Percentiles rank a stretch among this genome's conserved stretches.
Conservation (phyloP, 176 grass and related monocot genomes). For the Triticum timopheevii region DNA sequence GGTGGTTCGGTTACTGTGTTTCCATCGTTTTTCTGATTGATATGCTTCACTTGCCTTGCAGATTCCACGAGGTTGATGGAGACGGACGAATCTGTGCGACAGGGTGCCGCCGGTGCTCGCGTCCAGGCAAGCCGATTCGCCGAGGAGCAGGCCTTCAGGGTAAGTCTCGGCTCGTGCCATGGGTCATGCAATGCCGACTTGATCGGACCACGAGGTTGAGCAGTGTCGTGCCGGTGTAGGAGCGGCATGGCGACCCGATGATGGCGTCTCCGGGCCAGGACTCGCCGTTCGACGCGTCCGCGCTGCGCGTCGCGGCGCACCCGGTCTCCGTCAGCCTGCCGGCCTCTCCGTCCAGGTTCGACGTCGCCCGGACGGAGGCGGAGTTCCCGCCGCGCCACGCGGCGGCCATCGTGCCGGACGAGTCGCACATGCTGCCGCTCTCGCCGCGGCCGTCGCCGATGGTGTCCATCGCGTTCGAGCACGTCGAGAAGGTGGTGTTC, state of each 20-base stretch:
- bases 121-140: not conserved
- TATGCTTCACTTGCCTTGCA: not conserved
- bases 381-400: conserved; percentile 4
- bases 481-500: conserved; percentile 49
- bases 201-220: conserved; percentile 1
- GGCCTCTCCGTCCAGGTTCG: conserved; percentile 52
- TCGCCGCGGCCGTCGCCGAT: not conserved
- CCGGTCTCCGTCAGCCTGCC: conserved; percentile 80
- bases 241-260: not conserved
- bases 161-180: not conserved
- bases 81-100: not conserved
- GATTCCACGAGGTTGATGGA: conserved; percentile 42
- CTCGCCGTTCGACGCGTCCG: conserved; percentile 11
- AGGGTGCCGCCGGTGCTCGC: not conserved
- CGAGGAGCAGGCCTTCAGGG: conserved; percentile 11
- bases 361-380: not conserved
- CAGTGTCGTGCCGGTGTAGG: conserved; percentile 30
- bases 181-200: not conserved
- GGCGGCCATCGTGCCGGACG: not conserved
- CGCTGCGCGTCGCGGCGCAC: conserved; percentile 25
- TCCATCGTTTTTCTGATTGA: not conserved
- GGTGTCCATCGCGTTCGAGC: conserved; percentile 16
- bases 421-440: not conserved
- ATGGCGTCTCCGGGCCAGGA: not conserved
- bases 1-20: not conserved